phyloP scores from a whole-genome alignment of 2,329 filamentous ascomycete genomes.

The Lanzia echinophila region DNA sequence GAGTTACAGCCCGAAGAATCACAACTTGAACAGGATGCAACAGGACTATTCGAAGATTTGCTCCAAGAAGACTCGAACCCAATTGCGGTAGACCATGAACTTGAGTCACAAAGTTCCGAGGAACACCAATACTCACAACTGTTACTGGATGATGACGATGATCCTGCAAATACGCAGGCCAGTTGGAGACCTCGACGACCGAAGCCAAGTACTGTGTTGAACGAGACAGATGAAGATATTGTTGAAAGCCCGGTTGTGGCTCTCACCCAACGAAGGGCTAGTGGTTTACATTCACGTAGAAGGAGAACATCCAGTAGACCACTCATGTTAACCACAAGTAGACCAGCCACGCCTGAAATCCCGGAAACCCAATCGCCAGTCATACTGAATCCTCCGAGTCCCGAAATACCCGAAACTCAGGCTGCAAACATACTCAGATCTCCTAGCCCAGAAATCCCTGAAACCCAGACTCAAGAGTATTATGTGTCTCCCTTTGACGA shows the following conservation, averaged over 20 bases:
- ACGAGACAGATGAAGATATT: slow-evolving; percentile 21
- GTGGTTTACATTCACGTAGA: neutral
- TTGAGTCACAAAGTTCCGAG: neutral
- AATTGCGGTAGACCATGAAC: neutral
- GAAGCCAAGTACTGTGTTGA: slow-evolving; percentile 7
- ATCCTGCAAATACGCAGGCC: neutral
- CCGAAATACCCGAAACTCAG: neutral
- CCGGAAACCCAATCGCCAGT: too few species aligned
- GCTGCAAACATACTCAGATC: neutral
- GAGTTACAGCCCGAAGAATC: neutral
- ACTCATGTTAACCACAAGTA: too few species aligned
- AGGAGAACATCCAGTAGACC: neutral
- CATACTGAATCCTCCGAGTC: too few species aligned
- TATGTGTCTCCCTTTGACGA: neutral
- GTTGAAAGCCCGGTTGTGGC: slow-evolving; percentile 6
- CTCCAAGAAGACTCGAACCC: neutral
- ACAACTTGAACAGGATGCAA: neutral
- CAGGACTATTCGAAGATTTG: neutral
- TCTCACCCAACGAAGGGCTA: neutral
- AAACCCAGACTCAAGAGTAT: neutral
- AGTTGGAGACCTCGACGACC: slow-evolving; percentile 15
- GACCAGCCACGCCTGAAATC: too few species aligned
- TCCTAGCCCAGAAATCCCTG: neutral
- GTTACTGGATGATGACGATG: too few species aligned
- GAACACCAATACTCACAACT: neutral